Evolutionary conservation across 2,329 filamentous ascomycete species (phyloP).

Genomic region (Grosmannia penicillata): DNA sequence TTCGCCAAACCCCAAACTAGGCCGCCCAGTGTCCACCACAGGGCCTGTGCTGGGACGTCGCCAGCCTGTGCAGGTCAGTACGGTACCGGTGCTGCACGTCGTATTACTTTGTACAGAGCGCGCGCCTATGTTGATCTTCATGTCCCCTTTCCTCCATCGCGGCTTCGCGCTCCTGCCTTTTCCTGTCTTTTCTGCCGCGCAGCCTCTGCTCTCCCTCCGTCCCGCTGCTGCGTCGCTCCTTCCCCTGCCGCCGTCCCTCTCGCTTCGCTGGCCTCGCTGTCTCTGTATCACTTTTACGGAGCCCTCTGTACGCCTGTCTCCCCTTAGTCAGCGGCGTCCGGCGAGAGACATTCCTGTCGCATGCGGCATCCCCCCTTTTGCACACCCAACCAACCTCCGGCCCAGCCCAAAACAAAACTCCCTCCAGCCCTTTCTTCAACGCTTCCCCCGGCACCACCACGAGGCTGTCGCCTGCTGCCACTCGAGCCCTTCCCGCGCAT

Average conservation of each 20-base stretch:
- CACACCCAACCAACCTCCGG: background rate
- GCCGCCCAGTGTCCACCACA: background rate
- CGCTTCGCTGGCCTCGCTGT: background rate
- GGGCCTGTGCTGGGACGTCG: background rate
- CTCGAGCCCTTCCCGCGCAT: background rate
- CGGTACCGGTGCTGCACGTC: no score
- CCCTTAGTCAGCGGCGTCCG: constrained; percentile 1
- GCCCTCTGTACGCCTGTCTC: no score
- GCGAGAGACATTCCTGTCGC: background rate
- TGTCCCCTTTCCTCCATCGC: background rate
- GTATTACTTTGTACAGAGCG: no score
- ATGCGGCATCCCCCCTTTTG: constrained; percentile 1
- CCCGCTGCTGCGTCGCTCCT: background rate
- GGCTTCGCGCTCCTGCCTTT: background rate
- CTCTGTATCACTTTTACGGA: background rate
- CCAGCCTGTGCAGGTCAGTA: constrained; percentile 1
- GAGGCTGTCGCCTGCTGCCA: background rate
- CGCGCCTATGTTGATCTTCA: constrained; percentile 1
- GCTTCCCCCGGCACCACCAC: no score
- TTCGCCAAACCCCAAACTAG: background rate
- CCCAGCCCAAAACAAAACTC: background rate
- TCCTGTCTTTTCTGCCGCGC: background rate
- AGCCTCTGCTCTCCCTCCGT: background rate
- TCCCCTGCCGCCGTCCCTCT: background rate
- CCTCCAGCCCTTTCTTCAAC: background rate